Evolutionary conservation across 306 rosid genomes (phyloP).

Genomic region (Chamaecrista fasciculata): DNA sequence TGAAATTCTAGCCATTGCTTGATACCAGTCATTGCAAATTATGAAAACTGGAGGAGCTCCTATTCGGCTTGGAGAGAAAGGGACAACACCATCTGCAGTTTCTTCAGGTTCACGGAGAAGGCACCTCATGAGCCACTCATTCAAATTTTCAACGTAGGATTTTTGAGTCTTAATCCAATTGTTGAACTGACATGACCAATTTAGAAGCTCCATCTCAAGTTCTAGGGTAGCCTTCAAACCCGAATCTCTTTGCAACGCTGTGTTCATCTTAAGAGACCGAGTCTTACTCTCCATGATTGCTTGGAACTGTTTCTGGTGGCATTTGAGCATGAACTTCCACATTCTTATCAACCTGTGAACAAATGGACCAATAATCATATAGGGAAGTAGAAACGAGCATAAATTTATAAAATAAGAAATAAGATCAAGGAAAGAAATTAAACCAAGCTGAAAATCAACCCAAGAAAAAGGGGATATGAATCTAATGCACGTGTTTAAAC

Average conservation of each 20-base stretch:
- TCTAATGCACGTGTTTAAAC: neutral
- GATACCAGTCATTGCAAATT: constrained; percentile 89
- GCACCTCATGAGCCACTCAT: constrained; percentile 86
- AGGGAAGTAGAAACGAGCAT: constrained; percentile 3
- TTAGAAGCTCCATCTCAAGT: constrained; percentile 91
- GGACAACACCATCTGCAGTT: constrained; percentile 81
- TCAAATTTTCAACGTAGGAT: constrained; percentile 72
- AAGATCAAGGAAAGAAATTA: constrained; percentile 14
- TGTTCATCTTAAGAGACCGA: constrained; percentile 61
- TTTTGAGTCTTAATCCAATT: constrained; percentile 84
- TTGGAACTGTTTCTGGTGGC: constrained; percentile 93
- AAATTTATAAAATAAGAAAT: neutral
- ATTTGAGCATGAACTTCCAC: constrained; percentile 92
- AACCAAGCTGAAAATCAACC: neutral
- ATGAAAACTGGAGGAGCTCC: constrained; percentile 88
- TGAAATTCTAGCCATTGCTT: constrained; percentile 81
- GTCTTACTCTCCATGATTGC: constrained; percentile 89
- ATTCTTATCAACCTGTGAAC: constrained; percentile 78
- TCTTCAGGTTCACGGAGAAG: constrained; percentile 73
- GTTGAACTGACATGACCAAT: constrained; percentile 84
- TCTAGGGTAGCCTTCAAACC: constrained; percentile 84
- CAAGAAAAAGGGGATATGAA: neutral
- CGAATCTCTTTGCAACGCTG: constrained; percentile 61
- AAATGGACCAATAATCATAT: constrained; percentile 30
- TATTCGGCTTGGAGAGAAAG: constrained; percentile 85